Percentiles rank a stretch among this genome's conserved stretches.
Conservation (phyloP, 768 basidiomycete species). For the Tephrocybe sp. region DNA sequence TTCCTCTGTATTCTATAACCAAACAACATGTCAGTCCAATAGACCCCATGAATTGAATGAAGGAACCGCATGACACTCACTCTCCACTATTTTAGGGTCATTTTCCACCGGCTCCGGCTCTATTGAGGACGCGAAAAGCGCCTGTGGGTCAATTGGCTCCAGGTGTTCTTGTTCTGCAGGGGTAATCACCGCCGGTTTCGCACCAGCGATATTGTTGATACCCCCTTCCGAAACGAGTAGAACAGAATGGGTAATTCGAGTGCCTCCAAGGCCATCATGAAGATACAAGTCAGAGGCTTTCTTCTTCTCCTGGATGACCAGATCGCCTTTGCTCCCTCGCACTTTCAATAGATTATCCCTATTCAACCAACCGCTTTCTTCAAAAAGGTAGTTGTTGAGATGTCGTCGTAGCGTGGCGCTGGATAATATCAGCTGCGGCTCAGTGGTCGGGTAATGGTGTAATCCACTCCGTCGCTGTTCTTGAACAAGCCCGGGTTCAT, state of each 20-base stretch:
- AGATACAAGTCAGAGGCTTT: conserved; percentile 2
- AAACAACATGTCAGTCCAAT: conserved; percentile 8
- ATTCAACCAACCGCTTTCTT: conserved; percentile 60
- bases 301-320: neutral
- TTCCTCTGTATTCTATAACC: conserved; percentile 47
- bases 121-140: conserved; percentile 14
- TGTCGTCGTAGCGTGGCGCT: conserved; percentile 69
- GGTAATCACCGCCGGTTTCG: conserved; percentile 22
- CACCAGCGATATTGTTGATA: conserved; percentile 56
- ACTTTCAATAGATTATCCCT: conserved; percentile 41
- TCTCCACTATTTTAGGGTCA: conserved; percentile 21
- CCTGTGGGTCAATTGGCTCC: conserved; percentile 17
- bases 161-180: conserved; percentile 8
- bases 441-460: conserved; percentile 11
- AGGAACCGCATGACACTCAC: conserved; percentile 18
- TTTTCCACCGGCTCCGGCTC: conserved; percentile 14
- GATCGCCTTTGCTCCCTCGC: conserved; percentile 21
- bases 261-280: conserved; percentile 19
- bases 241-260: conserved; percentile 47
- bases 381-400: conserved; percentile 52
- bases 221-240: conserved; percentile 59
- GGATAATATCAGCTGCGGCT: conserved; percentile 64
- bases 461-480: conserved; percentile 15
- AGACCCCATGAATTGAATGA: neutral
- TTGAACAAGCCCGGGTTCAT: conserved; percentile 21